Evolutionary conservation across 129 eudicot genomes (phyloP), one percentile per base, ranked within the genome.

Genomic region (Escallonia rubra): DNA sequence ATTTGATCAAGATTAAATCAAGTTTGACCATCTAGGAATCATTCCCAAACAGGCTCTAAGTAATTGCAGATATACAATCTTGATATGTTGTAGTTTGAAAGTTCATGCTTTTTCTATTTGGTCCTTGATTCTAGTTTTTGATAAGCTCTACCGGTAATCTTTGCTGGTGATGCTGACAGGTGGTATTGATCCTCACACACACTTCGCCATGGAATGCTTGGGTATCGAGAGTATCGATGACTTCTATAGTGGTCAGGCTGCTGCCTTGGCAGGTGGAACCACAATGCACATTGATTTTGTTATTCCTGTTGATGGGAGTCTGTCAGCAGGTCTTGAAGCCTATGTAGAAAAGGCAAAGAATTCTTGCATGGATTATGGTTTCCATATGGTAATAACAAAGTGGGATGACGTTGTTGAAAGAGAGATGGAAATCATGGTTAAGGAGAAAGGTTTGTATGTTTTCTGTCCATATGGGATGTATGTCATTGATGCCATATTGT

Each of bases 101-200:
- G 12, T 39, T 51, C 8, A 49, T 15, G 14, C 34, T 41, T 12
- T 0, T 16, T 4, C 1, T 11, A 3, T 6, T 66, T 53, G 23
- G 8, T 13, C 2, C 56, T 34, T 14, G 46, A 43, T 41, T 47
- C 40, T 50, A 39, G 12, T 41, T 4, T 66, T 58, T 63, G 56
- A 69, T 43, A 10, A 48, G 34, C 34, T 23, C 34, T 23, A 23
- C 34, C 1, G 34, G 34, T 23, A 23, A 23, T 23, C 57, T 46
- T 57, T 56, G 44, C 41, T 75, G 57, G 16, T 67, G 75, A 23
- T 75, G 12, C 51, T 74, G 74, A 63, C 85, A 94, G 99, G 99
- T 68, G 99, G 99, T 71, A 94, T 94, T 72, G 99, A 94, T 82
- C 99, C 99, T 66, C 99, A 94, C 77, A 86, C 95, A n/a, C 99